A percentile compares a stretch with the other conserved stretches of the same genome.
Evolutionary conservation across 179 eudicot species (phyloP).

Genomic region (Beta macrorhiza): DNA sequence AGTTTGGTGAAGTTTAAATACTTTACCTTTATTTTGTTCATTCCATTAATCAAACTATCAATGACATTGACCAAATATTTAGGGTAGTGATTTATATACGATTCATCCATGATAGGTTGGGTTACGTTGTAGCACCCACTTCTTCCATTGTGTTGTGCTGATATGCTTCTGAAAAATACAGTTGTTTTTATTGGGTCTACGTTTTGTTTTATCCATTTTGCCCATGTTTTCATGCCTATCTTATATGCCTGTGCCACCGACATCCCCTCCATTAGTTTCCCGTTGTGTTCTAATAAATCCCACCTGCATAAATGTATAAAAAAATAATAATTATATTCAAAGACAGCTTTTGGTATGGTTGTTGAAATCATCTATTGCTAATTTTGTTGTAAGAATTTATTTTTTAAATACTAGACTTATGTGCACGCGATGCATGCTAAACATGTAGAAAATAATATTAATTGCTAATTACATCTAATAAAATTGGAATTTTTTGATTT

Average conservation of each 20-base stretch:
- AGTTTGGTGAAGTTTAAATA: constrained; percentile 39
- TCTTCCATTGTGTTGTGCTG: constrained; percentile 29
- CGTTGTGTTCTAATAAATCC: constrained; percentile 37
- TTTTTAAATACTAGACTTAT: too few species aligned
- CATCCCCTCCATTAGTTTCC: constrained; percentile 28
- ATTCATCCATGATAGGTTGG: constrained; percentile 33
- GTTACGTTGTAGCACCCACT: constrained; percentile 38
- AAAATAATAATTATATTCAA: neutral
- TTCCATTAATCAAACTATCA: constrained; percentile 17
- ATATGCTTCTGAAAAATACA: constrained; percentile 39
- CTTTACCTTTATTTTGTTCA: constrained; percentile 14
- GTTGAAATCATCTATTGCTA: too few species aligned
- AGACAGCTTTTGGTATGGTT: too few species aligned
- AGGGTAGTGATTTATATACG: constrained; percentile 21
- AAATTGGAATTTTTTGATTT: too few species aligned
- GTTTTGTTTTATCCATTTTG: constrained; percentile 35
- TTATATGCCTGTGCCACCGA: constrained; percentile 31
- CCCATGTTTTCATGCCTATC: constrained; percentile 38
- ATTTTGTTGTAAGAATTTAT: too few species aligned
- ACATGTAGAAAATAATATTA: too few species aligned
- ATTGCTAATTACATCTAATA: too few species aligned
- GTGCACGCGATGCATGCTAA: too few species aligned
- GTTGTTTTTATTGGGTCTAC: constrained; percentile 33
- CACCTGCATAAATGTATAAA: constrained; percentile 27
- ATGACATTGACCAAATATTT: constrained; percentile 20